Evolutionary conservation across 2,329 filamentous ascomycete genomes (phyloP).

Genomic region (Orbilia ellipsospora): DNA sequence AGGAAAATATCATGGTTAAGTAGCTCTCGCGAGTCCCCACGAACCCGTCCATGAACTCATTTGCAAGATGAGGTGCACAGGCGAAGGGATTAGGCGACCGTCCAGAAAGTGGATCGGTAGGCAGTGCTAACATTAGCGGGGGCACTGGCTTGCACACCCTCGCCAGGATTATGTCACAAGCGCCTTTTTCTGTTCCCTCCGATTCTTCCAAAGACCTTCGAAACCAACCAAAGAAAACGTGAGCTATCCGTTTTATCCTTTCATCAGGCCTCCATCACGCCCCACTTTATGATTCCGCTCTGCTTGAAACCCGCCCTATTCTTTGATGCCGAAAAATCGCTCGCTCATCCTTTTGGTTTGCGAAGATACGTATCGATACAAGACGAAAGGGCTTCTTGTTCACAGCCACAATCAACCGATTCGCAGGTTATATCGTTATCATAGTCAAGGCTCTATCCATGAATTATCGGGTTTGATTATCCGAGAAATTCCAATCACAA

Average conservation of each 20-base stretch:
- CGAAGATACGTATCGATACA: slow-evolving; percentile 3
- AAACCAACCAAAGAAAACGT: slow-evolving; percentile 40
- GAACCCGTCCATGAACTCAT: no score
- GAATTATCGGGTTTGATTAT: slow-evolving; percentile 20
- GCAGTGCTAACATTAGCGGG: slow-evolving; percentile 45
- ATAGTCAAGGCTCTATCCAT: background rate
- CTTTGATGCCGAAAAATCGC: slow-evolving; percentile 39
- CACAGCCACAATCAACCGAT: slow-evolving; percentile 33
- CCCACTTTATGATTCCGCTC: no score
- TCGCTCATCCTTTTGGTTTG: background rate
- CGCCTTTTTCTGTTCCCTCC: background rate
- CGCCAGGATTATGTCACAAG: slow-evolving; percentile 33
- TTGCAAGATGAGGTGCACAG: background rate
- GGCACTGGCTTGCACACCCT: slow-evolving; percentile 27
- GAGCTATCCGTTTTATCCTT: background rate
- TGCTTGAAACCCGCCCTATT: slow-evolving; percentile 5
- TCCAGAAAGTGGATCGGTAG: slow-evolving; percentile 42
- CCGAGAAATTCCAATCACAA: slow-evolving; percentile 35
- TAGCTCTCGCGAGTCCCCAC: slow-evolving; percentile 2
- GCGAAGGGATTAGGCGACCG: slow-evolving; percentile 51
- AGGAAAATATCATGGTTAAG: slow-evolving; percentile 35
- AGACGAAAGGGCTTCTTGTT: slow-evolving; percentile 18
- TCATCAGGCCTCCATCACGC: no score
- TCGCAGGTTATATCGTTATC: slow-evolving; percentile 17
- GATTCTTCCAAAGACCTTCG: slow-evolving; percentile 17